These are phyloP conservation scores for Talaromyces rugulosus DNA, from an alignment of 2,329 filamentous ascomycete species.

Conservation along the genomic window DNA sequence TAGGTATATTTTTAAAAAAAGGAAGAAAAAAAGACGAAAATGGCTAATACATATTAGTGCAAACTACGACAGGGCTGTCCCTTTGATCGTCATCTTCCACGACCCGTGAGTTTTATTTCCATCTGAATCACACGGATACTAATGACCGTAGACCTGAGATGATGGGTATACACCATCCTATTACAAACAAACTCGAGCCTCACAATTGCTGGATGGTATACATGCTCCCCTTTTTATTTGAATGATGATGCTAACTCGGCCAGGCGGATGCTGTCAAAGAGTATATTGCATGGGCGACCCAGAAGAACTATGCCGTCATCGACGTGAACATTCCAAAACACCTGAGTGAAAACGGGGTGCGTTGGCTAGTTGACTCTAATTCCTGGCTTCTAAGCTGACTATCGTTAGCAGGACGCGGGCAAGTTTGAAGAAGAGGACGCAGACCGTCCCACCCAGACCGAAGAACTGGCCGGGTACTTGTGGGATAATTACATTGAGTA, in stretches of 20 bases:
- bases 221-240: constrained; percentile 17
- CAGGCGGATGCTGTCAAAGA: constrained; percentile 76
- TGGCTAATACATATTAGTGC: constrained; percentile 41
- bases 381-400: constrained; percentile 1
- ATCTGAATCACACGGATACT: constrained; percentile 9
- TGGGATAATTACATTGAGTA: constrained; percentile 96
- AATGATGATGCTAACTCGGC: constrained; percentile 16
- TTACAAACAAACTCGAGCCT: constrained; percentile 70
- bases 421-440: constrained; percentile 45
- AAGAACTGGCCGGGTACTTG: constrained; percentile 75
- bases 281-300: constrained; percentile 79
- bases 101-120: constrained; percentile 63
- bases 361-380: constrained; percentile 10
- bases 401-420: constrained; percentile 9
- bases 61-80: constrained; percentile 61
- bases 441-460: constrained; percentile 53
- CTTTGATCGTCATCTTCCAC: constrained; percentile 81
- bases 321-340: constrained; percentile 87
- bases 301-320: constrained; percentile 76
- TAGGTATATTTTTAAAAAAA: constrained; percentile 44
- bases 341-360: constrained; percentile 61
- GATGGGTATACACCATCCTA: constrained; percentile 60
- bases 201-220: constrained; percentile 88
- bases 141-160: constrained; percentile 58
- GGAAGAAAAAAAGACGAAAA: not conserved